Conservation (phyloP, 1,284 basidiomycete genomes). For the Mycena citricolor region DNA sequence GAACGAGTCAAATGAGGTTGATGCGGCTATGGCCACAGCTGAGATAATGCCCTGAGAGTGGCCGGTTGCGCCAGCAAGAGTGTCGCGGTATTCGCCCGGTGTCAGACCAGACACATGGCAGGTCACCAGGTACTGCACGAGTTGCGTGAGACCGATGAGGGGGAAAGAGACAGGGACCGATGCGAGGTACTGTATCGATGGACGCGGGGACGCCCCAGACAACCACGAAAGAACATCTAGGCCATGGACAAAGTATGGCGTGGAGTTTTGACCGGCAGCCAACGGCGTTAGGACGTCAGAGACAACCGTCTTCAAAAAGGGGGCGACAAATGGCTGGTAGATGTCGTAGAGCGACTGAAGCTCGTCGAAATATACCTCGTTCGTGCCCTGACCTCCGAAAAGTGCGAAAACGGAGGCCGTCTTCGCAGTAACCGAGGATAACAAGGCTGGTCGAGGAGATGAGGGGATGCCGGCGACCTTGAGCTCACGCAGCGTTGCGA, state of each 20-base stretch:
- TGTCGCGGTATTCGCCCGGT: constrained; percentile 78
- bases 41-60: constrained; percentile 97
- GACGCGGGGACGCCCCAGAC: constrained; percentile 65
- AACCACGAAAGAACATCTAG: constrained; percentile 88
- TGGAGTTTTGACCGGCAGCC: constrained; percentile 59
- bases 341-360: constrained; percentile 89
- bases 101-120: constrained; percentile 74
- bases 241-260: constrained; percentile 78
- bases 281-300: constrained; percentile 73
- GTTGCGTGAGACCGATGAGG: constrained; percentile 94
- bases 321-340: constrained; percentile 82
- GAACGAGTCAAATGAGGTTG: constrained; percentile 74
- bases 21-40: constrained; percentile 85
- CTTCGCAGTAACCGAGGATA: constrained; percentile 67
- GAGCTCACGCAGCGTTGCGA: constrained; percentile 68
- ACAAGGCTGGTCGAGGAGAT: constrained; percentile 71
- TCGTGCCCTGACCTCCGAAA: constrained; percentile 98
- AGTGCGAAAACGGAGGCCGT: constrained; percentile 87
- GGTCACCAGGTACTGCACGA: constrained; percentile 87
- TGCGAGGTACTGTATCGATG: constrained; percentile 86
- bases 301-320: constrained; percentile 69
- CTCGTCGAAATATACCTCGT: constrained; percentile 98
- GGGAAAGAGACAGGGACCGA: constrained; percentile 95
- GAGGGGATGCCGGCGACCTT: constrained; percentile 60
- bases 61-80: constrained; percentile 86